Evolutionary conservation across 768 basidiomycete species (phyloP).

Genomic region (Calocera viscosa): DNA sequence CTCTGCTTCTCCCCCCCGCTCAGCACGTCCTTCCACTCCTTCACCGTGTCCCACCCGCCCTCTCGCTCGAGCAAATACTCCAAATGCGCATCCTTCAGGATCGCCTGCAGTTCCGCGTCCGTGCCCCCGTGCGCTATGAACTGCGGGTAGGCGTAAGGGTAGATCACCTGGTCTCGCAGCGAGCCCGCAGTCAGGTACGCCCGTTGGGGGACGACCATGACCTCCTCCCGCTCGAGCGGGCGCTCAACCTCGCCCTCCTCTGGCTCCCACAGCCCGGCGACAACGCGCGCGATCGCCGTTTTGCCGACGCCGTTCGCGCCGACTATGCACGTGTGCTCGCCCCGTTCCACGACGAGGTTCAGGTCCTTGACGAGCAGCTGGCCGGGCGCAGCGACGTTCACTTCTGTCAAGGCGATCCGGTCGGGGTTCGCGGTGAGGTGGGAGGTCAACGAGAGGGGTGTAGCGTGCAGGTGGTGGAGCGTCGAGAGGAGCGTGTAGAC

Average conservation of each 20-base stretch:
- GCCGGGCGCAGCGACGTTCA: constrained; percentile 56
- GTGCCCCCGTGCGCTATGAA: constrained; percentile 50
- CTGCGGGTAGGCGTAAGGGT: constrained; percentile 73
- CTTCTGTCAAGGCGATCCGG: constrained; percentile 50
- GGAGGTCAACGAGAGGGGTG: constrained; percentile 34
- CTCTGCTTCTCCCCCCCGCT: constrained; percentile 96
- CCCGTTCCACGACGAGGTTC: constrained; percentile 44
- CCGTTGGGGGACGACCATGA: constrained; percentile 84
- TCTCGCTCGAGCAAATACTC: constrained; percentile 76
- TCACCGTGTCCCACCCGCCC: constrained; percentile 77
- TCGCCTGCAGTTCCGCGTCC: constrained; percentile 55
- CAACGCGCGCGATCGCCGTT: constrained; percentile 73
- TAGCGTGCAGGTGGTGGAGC: constrained; percentile 52
- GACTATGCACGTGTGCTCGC: constrained; percentile 87
- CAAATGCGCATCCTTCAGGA: constrained; percentile 70
- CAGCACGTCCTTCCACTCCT: constrained; percentile 93
- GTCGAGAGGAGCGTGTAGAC: constrained; percentile 80
- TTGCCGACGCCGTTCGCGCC: constrained; percentile 90
- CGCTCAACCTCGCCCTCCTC: constrained; percentile 26
- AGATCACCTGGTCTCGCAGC: constrained; percentile 85
- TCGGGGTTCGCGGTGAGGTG: constrained; percentile 30
- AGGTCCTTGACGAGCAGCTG: constrained; percentile 57
- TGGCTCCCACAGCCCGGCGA: constrained; percentile 81
- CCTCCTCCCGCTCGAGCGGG: constrained; percentile 35
- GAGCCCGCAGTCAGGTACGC: constrained; percentile 85